These are phyloP conservation scores for Pochonia chlamydosporia DNA, from an alignment of 2,329 filamentous ascomycete species.

Conservation along the genomic window DNA sequence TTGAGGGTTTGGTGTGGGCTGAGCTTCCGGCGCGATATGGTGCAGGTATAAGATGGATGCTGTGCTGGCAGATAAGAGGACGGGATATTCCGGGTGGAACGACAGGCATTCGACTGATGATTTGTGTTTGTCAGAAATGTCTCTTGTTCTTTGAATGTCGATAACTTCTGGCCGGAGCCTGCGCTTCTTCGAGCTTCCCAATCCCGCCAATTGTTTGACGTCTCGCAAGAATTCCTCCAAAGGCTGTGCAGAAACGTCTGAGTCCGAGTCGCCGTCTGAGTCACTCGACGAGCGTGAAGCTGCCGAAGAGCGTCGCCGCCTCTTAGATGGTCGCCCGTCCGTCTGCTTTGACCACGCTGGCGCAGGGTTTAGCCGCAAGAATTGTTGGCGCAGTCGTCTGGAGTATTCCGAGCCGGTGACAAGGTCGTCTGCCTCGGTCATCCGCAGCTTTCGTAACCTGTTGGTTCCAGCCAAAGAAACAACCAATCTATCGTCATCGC, in stretches of 20 bases:
- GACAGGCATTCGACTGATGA: conserved; percentile 76
- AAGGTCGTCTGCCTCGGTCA: conserved; percentile 76
- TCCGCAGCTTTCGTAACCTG: conserved; percentile 75
- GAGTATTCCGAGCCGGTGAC: conserved; percentile 84
- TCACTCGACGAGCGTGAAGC: conserved; percentile 44
- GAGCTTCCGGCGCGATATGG: conserved; percentile 72
- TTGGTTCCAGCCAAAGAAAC: conserved; percentile 70
- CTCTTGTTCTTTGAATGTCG: conserved; percentile 83
- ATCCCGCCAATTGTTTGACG: conserved; percentile 58
- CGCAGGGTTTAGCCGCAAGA: conserved; percentile 51
- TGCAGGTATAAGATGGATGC: conserved; percentile 84
- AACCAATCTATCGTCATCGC: conserved; percentile 83
- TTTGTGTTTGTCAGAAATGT: conserved; percentile 73
- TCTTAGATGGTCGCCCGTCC: conserved; percentile 44
- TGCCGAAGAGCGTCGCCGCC: conserved; percentile 46
- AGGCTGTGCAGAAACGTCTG: conserved; percentile 63
- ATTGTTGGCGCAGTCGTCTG: conserved; percentile 73
- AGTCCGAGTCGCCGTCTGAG: conserved; percentile 53
- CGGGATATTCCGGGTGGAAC: conserved; percentile 84
- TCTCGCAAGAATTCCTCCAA: conserved; percentile 76
- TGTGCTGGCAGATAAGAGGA: conserved; percentile 83
- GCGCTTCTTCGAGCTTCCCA: conserved; percentile 50
- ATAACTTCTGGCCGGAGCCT: conserved; percentile 82
- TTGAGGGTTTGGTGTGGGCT: conserved; percentile 76
- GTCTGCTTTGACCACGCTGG: conserved; percentile 54